Conservation (phyloP, 768 basidiomycete species). For the Pluteus cervinus region DNA sequence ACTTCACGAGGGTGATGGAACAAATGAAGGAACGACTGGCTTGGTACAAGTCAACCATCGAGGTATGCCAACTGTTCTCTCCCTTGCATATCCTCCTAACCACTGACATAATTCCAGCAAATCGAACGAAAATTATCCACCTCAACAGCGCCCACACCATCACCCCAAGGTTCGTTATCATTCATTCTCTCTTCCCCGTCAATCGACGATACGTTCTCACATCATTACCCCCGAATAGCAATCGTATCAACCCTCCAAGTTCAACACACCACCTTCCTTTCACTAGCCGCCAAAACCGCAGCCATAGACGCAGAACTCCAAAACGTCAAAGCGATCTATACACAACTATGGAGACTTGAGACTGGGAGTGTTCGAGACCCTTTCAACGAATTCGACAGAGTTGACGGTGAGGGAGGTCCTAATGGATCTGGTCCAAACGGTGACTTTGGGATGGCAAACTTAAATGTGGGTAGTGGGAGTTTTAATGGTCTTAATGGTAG, state of each 20-base stretch:
- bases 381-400: conserved; percentile 48
- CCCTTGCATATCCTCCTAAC: neutral
- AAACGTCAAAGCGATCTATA: conserved; percentile 69
- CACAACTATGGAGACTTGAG: conserved; percentile 72
- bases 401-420: conserved; percentile 20
- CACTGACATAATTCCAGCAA: conserved; percentile 39
- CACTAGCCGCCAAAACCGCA: conserved; percentile 73
- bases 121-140: conserved; percentile 79
- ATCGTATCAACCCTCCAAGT: conserved; percentile 75
- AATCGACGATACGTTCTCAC: conserved; percentile 7
- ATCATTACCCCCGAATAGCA: conserved; percentile 30
- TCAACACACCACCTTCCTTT: conserved; percentile 72
- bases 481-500: too few species aligned
- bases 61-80: conserved; percentile 36
- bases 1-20: conserved; percentile 64
- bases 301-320: conserved; percentile 68
- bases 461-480: too few species aligned
- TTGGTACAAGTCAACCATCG: conserved; percentile 79
- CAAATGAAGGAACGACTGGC: conserved; percentile 66
- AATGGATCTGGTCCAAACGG: too few species aligned
- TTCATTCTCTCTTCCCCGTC: conserved; percentile 5
- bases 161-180: conserved; percentile 59
- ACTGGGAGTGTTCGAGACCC: conserved; percentile 83
- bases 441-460: conserved; percentile 37
- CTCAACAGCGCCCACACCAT: conserved; percentile 57